Conservation (phyloP, 371 early-diverging fungal genomes). For the Coemansia sp. region DNA sequence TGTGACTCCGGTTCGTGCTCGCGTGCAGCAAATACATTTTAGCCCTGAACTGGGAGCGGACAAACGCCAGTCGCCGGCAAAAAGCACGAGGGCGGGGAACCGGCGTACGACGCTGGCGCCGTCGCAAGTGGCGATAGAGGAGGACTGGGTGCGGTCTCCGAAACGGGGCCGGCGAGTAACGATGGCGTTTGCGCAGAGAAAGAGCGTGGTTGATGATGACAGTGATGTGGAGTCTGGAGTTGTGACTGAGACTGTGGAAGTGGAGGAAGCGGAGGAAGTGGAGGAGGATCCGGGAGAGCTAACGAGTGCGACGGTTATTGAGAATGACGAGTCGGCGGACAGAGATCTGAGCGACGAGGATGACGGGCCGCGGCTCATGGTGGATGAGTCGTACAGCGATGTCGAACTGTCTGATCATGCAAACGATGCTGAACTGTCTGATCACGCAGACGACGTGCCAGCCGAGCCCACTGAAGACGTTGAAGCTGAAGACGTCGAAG, state of each 20-base stretch:
- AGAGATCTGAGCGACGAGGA: constrained; percentile 2
- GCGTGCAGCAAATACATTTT: neutral
- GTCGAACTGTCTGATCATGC: neutral
- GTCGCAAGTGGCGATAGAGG: constrained; percentile 1
- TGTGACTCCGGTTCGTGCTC: constrained; percentile 6
- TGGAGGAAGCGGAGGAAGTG: neutral
- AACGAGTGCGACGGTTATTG: constrained; percentile 10
- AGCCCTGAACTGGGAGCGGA: neutral
- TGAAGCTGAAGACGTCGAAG: neutral
- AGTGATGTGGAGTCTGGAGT: neutral
- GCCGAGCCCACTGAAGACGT: neutral
- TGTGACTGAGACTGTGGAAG: neutral
- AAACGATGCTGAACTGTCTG: neutral
- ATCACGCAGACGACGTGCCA: neutral
- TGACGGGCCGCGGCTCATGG: neutral
- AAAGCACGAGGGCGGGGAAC: neutral
- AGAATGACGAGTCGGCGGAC: neutral
- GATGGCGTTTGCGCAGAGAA: constrained; percentile 15
- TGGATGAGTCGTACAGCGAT: neutral
- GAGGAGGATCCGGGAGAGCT: constrained; percentile 9
- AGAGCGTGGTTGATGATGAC: neutral
- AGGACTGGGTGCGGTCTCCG: constrained; percentile 36
- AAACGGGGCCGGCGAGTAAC: constrained; percentile 30
- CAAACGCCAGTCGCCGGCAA: neutral
- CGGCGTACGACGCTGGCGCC: constrained; percentile 31